These are phyloP conservation scores for Ogataea thermomethanolica DNA, from an alignment of 805 yeast species.

Conservation along the genomic window DNA sequence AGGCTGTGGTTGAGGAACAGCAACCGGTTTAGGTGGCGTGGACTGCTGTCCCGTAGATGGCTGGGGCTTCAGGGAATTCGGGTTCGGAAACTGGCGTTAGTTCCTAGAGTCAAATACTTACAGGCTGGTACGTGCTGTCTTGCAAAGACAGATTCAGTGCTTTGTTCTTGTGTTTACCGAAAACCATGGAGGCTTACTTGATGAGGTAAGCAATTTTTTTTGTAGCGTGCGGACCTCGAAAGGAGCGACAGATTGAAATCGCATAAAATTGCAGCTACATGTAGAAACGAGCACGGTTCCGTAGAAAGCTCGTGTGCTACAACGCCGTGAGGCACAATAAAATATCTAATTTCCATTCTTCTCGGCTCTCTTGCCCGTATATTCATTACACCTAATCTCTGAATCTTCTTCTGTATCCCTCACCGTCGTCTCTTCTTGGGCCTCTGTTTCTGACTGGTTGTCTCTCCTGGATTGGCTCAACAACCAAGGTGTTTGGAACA, in stretches of 20 bases:
- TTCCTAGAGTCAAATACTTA: conserved; percentile 8
- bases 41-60: conserved; percentile 15
- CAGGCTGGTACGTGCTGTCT: conserved; percentile 22
- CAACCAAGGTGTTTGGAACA: conserved; percentile 97
- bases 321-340: too few relatives aligned
- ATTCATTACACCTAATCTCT: conserved; percentile 32
- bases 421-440: conserved; percentile 53
- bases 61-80: conserved; percentile 20
- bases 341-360: conserved; percentile 6
- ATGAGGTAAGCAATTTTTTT: conserved; percentile 6
- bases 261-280: background rate
- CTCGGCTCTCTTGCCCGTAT: conserved; percentile 10
- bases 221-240: background rate
- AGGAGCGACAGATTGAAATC: background rate
- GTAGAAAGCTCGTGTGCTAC: too few relatives aligned
- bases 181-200: conserved; percentile 16
- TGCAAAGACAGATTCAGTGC: conserved; percentile 17
- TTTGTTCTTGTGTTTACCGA: conserved; percentile 20
- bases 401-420: conserved; percentile 60
- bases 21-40: conserved; percentile 15
- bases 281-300: background rate
- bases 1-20: conserved; percentile 12
- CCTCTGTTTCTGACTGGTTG: conserved; percentile 38
- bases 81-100: conserved; percentile 20
- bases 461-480: conserved; percentile 85